Base-by-base conservation (phyloP, 495 filamentous ascomycete genomes). In the Talaromyces liani region DNA sequence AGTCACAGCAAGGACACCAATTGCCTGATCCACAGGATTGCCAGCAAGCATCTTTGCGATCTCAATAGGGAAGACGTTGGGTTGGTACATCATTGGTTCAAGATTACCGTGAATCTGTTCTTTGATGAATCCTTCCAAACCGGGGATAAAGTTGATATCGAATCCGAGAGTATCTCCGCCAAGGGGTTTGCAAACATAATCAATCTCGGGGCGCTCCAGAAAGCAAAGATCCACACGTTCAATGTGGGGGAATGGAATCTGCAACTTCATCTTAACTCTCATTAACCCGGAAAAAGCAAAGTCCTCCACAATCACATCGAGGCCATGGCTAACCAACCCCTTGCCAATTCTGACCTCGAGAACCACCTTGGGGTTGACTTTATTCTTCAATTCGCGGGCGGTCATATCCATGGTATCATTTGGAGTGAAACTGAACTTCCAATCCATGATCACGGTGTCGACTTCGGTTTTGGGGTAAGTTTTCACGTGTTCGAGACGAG, bases 21-120 rank as follows among this genome's bases (percentile, higher is more conserved):
- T 95, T 16, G 94, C 93, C 75, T 94, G 90, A 74, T 99, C 95
- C 56, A 98, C 87, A 0, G 95, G 85, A 58, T 88, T 91, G 64
- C 94, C 94, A n/a, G 93, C 90, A 61, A 99, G 84, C 91, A 99
- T 92, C 80, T 99, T 98, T 61, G 94, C 94, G 61, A 99, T 90
- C 70, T 99, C 95, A 66, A 99, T 91, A 20, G 94, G 96, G 83
- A 98, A 99, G 33, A 96, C 92, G 69, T 98, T 96, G 7, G 94
- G 94, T 56, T 86, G 88, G 68, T 98, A 98, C 88, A 98, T 93
- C 87, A 99, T 98, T 10, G 94, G 94, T 2, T 85, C 86, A 39
- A 98, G 78, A 67, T 92, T 97, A 65, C 83, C 85, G 75, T 99
- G 95, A 63, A 99, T 93, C 75, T 94, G 91, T 61, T 98, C 95